Evolutionary conservation across 2,329 filamentous ascomycete genomes (phyloP).

Genomic region (Knoxdaviesia capensis): DNA sequence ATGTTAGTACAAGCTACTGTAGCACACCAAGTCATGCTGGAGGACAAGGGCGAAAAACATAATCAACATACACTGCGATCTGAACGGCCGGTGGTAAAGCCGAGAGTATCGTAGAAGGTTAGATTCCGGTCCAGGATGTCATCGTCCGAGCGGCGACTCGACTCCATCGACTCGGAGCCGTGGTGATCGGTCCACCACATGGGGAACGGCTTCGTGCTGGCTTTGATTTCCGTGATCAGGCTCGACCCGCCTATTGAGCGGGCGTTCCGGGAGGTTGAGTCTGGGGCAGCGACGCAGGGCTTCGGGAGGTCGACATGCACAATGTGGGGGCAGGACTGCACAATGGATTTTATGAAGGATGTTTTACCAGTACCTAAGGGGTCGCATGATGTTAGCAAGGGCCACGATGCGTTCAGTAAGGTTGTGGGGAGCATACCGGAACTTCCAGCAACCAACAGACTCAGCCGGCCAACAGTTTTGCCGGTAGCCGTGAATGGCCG

Average conservation of each 20-base stretch:
- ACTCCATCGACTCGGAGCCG: conserved; percentile 31
- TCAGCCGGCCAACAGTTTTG: conserved; percentile 66
- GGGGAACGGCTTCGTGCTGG: conserved; percentile 69
- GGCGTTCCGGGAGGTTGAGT: conserved; percentile 1
- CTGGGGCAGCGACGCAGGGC: conserved; percentile 6
- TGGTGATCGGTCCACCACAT: conserved; percentile 73
- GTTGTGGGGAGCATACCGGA: conserved; percentile 29
- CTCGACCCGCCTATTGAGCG: too few relatives aligned
- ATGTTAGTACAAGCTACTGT: not conserved
- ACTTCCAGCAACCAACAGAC: conserved; percentile 69
- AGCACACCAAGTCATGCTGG: not conserved
- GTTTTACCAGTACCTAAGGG: conserved; percentile 63
- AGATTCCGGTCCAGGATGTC: conserved; percentile 75
- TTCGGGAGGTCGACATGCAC: conserved; percentile 67
- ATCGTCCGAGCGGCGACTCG: conserved; percentile 30
- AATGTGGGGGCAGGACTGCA: conserved; percentile 75
- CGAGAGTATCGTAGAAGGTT: conserved; percentile 77
- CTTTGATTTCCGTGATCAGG: conserved; percentile 46
- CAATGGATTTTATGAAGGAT: conserved; percentile 70
- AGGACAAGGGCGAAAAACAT: not conserved
- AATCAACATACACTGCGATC: not conserved
- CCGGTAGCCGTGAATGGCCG: conserved; percentile 80
- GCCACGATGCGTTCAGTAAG: not conserved
- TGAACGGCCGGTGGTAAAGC: not conserved
- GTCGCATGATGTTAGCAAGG: not conserved